Percentiles rank a stretch among this genome's conserved stretches.
These are phyloP conservation scores for Leccinum pellstonianum DNA, from an alignment of 768 basidiomycete species.

Conservation along the genomic window DNA sequence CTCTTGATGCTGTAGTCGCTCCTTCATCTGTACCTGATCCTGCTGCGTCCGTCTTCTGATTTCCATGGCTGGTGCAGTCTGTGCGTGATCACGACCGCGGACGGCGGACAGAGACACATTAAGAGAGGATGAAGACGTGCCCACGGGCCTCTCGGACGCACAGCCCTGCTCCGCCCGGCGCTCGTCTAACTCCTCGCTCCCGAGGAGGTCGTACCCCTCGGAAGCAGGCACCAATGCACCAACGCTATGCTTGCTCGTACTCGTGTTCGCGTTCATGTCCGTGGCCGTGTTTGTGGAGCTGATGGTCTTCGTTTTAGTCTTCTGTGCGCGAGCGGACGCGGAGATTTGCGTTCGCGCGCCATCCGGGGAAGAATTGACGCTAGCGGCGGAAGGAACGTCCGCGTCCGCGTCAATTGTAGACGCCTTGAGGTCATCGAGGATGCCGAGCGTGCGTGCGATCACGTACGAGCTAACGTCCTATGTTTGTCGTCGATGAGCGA, in stretches of 20 bases:
- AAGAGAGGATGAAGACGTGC: not conserved
- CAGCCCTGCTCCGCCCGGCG: not conserved
- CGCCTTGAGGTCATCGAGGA: constrained; percentile 72
- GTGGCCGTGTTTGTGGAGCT: not conserved
- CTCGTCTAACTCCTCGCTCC: constrained; percentile 14
- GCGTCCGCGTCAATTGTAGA: constrained; percentile 55
- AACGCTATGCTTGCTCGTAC: not conserved
- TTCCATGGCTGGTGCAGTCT: not conserved
- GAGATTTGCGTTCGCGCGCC: not conserved
- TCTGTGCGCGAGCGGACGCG: not conserved
- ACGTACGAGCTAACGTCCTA: constrained; percentile 81
- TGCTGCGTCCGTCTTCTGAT: not conserved
- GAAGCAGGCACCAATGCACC: constrained; percentile 3
- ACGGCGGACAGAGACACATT: not conserved
- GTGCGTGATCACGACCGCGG: not conserved
- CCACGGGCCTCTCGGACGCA: not conserved
- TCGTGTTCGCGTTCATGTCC: not conserved
- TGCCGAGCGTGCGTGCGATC: constrained; percentile 78
- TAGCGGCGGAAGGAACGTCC: not conserved
- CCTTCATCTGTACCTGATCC: not conserved
- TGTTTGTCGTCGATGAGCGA: not conserved
- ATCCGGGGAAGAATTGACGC: not conserved
- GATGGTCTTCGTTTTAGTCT: not conserved
- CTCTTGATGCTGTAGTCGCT: not conserved
- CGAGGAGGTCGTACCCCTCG: constrained; percentile 7